Conservation (phyloP, 2,329 filamentous ascomycete species). For the Dactylellina haptotyla region DNA sequence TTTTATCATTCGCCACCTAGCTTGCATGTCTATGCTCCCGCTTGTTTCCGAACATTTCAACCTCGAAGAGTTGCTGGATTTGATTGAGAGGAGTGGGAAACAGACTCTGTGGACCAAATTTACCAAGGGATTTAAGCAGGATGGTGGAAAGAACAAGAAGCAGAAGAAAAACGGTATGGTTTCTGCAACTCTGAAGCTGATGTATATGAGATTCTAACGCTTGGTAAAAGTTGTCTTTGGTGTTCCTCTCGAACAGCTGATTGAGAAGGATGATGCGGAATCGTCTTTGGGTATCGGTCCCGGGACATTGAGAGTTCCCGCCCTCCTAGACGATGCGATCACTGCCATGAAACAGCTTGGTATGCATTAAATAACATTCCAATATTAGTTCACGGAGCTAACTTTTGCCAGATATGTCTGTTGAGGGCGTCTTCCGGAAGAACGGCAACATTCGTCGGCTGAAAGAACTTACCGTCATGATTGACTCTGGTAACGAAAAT, state of each 20-base stretch:
- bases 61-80: constrained; percentile 88
- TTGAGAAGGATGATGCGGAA: constrained; percentile 93
- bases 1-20: constrained; percentile 94
- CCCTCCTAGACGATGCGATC: constrained; percentile 93
- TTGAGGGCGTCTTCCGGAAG: constrained; percentile 98
- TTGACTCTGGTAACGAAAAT: constrained; percentile 85
- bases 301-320: constrained; percentile 86
- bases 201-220: constrained; percentile 36
- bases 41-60: constrained; percentile 88
- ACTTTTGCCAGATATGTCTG: constrained; percentile 77
- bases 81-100: constrained; percentile 89
- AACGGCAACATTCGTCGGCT: constrained; percentile 98
- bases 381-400: background rate
- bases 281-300: constrained; percentile 97
- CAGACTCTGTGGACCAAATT: constrained; percentile 98
- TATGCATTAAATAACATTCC: constrained; percentile 17
- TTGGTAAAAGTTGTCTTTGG: constrained; percentile 73
- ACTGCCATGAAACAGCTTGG: constrained; percentile 93
- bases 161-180: constrained; percentile 74
- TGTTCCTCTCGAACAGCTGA: constrained; percentile 84
- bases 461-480: constrained; percentile 82
- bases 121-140: constrained; percentile 92
- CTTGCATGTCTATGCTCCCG: constrained; percentile 93
- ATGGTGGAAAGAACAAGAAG: constrained; percentile 76
- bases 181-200: background rate